Evolutionary conservation across 352 stramenopile species (phyloP), one percentile per base, ranked within the genome.

Genomic region (Aphanomyces euteiches): DNA sequence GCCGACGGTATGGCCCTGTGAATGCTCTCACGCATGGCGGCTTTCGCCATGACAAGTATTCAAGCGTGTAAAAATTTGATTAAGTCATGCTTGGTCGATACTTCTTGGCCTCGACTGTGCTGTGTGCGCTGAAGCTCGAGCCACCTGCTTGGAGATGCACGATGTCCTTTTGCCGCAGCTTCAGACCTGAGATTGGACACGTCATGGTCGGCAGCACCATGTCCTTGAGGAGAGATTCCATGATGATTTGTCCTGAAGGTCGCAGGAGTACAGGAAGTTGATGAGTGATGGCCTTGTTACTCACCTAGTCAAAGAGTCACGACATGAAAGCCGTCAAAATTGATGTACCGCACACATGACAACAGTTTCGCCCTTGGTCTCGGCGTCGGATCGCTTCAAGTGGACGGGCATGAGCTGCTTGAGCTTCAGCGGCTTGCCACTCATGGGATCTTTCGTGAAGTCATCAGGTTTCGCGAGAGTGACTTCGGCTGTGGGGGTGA

Each of bases 321-420:
- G 28, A 28, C 28, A 0, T 28, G 28, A 28, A 28, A 28, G 28
- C 28, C 28, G 28, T 28, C 6, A 39, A 8, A 13, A 54, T 10
- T 13, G 38, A 41, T 45, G 5, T 38, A 67, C 59, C 39, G 59
- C 39, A 41, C 59, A 67, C 38, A 67, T 48, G 41, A 67, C 59
- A 36, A 67, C 59, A n/a, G 17, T 56, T 17, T 67, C 59, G 59
- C 59, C 59, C 38, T 77, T 73, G 36, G 66, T 66, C 1, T 72
- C 61, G 10, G 41, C 57, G n/a, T 61, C 53, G 45, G 82, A 75
- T 82, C 87, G 92, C 43, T 91, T 83, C 50, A 93, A 88, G 73
- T 95, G 91, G 65, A 92, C 77, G 0, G 87, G 87, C 85, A 95
- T 91, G 37, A 95, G 72, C 66, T 95, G 84, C 69, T 95, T 95